phyloP scores from a whole-genome alignment of 2,329 filamentous ascomycete genomes.

The Beauveria sp. region DNA sequence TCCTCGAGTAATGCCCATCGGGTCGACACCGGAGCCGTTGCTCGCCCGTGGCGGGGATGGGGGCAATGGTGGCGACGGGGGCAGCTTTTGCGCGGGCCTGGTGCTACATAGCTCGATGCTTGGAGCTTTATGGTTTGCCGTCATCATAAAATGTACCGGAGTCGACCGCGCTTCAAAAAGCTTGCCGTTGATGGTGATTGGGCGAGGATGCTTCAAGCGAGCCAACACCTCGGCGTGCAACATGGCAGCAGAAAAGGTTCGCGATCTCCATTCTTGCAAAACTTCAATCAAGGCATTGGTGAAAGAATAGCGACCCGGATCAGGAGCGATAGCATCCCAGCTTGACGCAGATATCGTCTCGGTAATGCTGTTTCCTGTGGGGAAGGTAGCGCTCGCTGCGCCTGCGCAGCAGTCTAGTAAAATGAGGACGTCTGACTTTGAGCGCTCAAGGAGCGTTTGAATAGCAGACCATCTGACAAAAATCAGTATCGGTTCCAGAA shows the following conservation, averaged over 20 bases:
- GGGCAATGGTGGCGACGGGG: slow-evolving; percentile 25
- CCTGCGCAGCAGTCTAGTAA: slow-evolving; percentile 53
- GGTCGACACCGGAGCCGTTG: slow-evolving; percentile 11
- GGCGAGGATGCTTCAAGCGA: slow-evolving; percentile 52
- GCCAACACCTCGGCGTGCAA: slow-evolving; percentile 53
- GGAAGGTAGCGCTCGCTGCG: slow-evolving; percentile 52
- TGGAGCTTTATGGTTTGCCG: slow-evolving; percentile 49
- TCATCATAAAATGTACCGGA: slow-evolving; percentile 58
- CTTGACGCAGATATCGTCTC: slow-evolving; percentile 56
- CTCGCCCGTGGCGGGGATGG: slow-evolving; percentile 23
- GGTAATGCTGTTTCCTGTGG: slow-evolving; percentile 50
- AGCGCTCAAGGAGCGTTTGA: slow-evolving; percentile 50
- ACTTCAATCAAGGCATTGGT: slow-evolving; percentile 53
- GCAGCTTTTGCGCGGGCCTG: slow-evolving; percentile 19
- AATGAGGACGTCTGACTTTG: slow-evolving; percentile 49
- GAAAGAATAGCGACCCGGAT: slow-evolving; percentile 53
- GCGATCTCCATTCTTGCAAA: slow-evolving; percentile 47
- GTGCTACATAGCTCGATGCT: slow-evolving; percentile 46
- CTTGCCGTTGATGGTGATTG: slow-evolving; percentile 49
- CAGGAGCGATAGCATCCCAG: slow-evolving; percentile 54
- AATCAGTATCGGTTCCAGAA: slow-evolving; percentile 8
- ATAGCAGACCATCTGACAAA: slow-evolving; percentile 48
- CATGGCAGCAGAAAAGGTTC: slow-evolving; percentile 52
- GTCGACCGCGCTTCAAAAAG: slow-evolving; percentile 51
- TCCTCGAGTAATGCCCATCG: slow-evolving; percentile 20